Conservation (phyloP, 305 asterid genomes). For the Coffea humblotiana region DNA sequence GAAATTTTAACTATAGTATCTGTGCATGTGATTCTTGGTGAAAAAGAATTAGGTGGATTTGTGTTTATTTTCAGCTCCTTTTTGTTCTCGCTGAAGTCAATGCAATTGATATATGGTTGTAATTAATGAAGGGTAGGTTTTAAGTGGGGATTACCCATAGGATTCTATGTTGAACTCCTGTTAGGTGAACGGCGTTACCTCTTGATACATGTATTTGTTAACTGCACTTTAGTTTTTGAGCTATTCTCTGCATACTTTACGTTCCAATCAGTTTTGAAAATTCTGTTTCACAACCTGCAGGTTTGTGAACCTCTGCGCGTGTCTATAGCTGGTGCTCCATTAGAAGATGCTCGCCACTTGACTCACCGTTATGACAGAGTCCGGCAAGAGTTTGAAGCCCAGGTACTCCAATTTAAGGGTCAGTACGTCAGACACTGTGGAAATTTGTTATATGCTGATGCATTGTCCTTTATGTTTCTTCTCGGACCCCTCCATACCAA, state of each 20-base stretch:
- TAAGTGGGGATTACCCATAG: not conserved
- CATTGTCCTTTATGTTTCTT: not conserved
- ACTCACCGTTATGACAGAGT: slow-evolving; percentile 76
- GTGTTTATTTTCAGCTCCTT: not conserved
- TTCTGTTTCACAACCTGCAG: slow-evolving; percentile 35
- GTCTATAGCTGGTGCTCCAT: slow-evolving; percentile 71
- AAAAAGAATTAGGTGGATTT: not conserved
- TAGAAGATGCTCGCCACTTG: slow-evolving; percentile 96
- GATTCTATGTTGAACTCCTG: not conserved
- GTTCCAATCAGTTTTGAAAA: not conserved
- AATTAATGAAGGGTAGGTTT: not conserved
- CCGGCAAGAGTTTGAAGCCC: slow-evolving; percentile 84
- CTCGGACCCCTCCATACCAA: slow-evolving; percentile 12
- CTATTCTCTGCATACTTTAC: slow-evolving; percentile 11
- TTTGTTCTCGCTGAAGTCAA: not conserved
- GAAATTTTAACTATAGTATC: not conserved
- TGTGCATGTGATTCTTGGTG: slow-evolving; percentile 1
- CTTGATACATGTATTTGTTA: not conserved
- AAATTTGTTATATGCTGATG: slow-evolving; percentile 7
- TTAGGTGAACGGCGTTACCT: not conserved
- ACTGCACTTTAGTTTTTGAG: not conserved
- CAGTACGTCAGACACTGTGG: not conserved
- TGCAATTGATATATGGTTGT: not conserved
- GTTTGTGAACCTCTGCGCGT: slow-evolving; percentile 80
- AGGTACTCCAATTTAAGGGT: slow-evolving; percentile 47